Base-by-base conservation (phyloP, 371 early-diverging fungal genomes). In the Capniomyces stellatus region DNA sequence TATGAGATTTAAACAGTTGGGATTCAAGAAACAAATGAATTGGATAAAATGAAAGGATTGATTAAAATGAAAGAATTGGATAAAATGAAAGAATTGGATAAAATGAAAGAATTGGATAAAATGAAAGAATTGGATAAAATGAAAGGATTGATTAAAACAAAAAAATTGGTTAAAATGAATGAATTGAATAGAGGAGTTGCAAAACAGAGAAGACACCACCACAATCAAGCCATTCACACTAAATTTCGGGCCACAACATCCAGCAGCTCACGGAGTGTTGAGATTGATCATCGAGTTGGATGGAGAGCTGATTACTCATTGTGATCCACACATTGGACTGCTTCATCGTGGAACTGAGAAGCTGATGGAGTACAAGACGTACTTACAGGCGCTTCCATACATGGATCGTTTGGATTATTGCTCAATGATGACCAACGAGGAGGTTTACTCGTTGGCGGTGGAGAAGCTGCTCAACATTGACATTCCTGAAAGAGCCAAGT, bases 191-290 rank as follows among this genome's bases (percentile, higher is more conserved):
- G 35, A 6, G 6, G 35, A 35, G 35, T 35, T 35, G 35, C 35
- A 35, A 35, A 35, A 15, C 35, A 35, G 35, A 35, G 35, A 35
- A 15, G 42, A 42, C 39, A 40, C 43, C 39, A 60, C 58, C 10
- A 57, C 57, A 55, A 43, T 69, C 18, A 69, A 66, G 54, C 69
- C 69, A 15, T 69, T 64, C 55, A 69, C 94, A 35, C 78, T 97
- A 75, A 97, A 97, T 77, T 94, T 97, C 71, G 97, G 97, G 51
- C 97, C 97, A 43, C 95, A 97, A 75, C 97, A 97, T 77, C 97
- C 97, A 27, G 97, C 97, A 40, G 97, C 97, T 53, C 97, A 97
- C 86, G 97, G 97, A 64, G 97, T 97, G 66, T 75, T 97, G 68
- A 89, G 97, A 62, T 67, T 97, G 64, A 90, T 97, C 69, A 67